A percentile compares a stretch with the other conserved stretches of the same genome.
phyloP scores from a whole-genome alignment of 257 asterid genomes.

The Rauvolfia tetraphylla region DNA sequence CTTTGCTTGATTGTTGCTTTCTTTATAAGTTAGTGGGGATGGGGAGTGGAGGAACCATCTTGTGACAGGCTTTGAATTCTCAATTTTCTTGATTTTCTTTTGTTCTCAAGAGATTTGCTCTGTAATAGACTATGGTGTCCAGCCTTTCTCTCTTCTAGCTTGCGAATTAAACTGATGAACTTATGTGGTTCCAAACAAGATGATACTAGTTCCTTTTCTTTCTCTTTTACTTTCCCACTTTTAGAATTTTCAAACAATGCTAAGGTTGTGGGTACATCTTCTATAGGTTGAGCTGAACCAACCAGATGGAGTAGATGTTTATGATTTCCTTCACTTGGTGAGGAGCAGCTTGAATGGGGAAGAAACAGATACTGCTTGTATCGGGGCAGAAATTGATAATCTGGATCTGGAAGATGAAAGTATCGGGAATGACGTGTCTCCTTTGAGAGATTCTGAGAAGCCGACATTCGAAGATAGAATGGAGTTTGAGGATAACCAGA shows the following conservation, averaged over 20 bases:
- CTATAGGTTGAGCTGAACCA: conserved; percentile 58
- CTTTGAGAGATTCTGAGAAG: conserved; percentile 61
- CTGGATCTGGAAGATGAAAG: conserved; percentile 55
- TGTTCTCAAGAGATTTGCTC: neutral
- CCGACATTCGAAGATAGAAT: conserved; percentile 72
- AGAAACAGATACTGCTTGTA: conserved; percentile 59
- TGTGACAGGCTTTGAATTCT: neutral
- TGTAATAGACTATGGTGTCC: neutral
- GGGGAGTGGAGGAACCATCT: neutral
- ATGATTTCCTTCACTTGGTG: conserved; percentile 80
- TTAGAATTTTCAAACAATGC: neutral
- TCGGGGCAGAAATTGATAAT: conserved; percentile 75
- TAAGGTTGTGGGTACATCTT: neutral
- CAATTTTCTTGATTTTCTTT: neutral
- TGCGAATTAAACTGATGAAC: neutral
- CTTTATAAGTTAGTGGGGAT: neutral
- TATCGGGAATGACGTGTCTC: conserved; percentile 58
- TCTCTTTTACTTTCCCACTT: neutral
- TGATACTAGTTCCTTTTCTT: neutral
- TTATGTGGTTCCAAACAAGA: neutral
- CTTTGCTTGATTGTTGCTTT: neutral
- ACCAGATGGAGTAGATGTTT: conserved; percentile 59
- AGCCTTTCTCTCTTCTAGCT: neutral
- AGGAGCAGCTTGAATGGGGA: conserved; percentile 48
- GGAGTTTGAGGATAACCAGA: conserved; percentile 36